Percentiles rank a stretch among this genome's conserved stretches.
Conservation (phyloP, 176 grass and related monocot genomes). For the Eleusine coracana region DNA sequence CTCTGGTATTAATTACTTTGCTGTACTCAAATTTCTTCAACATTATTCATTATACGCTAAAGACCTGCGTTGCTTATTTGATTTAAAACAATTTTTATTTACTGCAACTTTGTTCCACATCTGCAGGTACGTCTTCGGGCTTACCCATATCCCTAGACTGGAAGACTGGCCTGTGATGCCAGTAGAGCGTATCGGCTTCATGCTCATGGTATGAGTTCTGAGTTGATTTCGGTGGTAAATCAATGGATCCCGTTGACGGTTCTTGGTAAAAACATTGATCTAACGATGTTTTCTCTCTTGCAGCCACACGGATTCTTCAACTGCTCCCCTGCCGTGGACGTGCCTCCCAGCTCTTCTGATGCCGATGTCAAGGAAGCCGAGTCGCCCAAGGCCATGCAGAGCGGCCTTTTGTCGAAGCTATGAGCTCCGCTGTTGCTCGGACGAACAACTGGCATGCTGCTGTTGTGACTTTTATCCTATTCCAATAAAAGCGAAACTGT, state of each 20-base stretch:
- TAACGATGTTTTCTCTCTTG: not conserved
- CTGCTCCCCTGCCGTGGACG: slow-evolving; percentile 89
- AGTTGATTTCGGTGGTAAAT: no score
- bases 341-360: slow-evolving; percentile 71
- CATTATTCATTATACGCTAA: not conserved
- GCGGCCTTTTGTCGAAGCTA: slow-evolving; percentile 75
- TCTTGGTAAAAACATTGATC: not conserved
- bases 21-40: not conserved
- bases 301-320: slow-evolving; percentile 99
- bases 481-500: slow-evolving; percentile 30
- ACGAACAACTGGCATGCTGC: not conserved
- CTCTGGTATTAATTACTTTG: slow-evolving; percentile 62
- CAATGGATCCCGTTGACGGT: no score
- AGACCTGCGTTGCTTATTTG: not conserved
- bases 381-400: slow-evolving; percentile 77
- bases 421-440: slow-evolving; percentile 32
- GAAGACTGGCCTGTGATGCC: slow-evolving; percentile 99
- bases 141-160: slow-evolving; percentile 95
- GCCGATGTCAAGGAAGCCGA: slow-evolving; percentile 74
- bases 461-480: slow-evolving; percentile 7
- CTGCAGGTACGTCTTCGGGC: slow-evolving; percentile 86
- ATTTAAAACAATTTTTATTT: not conserved
- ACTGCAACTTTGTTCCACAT: not conserved
- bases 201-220: slow-evolving; percentile 79
- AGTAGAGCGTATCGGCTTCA: slow-evolving; percentile 93